phyloP scores from a whole-genome alignment of 2,329 filamentous ascomycete species.

The Penicillium griseofulvum region DNA sequence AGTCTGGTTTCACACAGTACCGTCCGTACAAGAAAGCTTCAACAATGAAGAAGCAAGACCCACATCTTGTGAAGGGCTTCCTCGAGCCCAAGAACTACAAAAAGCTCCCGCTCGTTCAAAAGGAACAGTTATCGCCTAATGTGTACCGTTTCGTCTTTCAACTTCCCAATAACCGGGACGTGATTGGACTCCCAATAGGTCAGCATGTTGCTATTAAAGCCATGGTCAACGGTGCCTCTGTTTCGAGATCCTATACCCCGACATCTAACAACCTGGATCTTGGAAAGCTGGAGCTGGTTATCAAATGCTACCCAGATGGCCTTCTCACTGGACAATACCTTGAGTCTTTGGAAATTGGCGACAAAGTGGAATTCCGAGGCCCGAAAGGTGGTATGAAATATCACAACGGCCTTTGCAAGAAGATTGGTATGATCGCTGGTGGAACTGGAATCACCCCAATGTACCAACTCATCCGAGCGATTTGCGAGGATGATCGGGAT shows the following conservation, averaged over 20 bases:
- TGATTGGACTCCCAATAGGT: constrained; percentile 57
- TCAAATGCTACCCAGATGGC: constrained; percentile 39
- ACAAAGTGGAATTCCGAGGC: constrained; percentile 33
- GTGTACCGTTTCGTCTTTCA: constrained; percentile 49
- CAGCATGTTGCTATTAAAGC: constrained; percentile 57
- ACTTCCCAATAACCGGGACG: constrained; percentile 45
- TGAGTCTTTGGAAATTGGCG: constrained; percentile 23
- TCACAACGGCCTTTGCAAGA: constrained; percentile 28
- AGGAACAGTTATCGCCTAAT: constrained; percentile 23
- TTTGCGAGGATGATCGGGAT: constrained; percentile 58
- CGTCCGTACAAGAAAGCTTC: constrained; percentile 43
- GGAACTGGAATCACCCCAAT: constrained; percentile 50
- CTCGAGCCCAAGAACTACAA: constrained; percentile 52
- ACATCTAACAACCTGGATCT: constrained; percentile 37
- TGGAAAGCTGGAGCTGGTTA: constrained; percentile 35
- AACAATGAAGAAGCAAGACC: constrained; percentile 38
- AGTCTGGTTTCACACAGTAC: constrained; percentile 30
- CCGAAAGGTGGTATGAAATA: constrained; percentile 39
- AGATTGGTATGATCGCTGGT: constrained; percentile 40
- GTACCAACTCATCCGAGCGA: constrained; percentile 61
- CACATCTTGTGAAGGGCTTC: constrained; percentile 47
- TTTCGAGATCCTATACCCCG: constrained; percentile 56
- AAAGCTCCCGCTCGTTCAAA: constrained; percentile 44
- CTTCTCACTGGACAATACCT: constrained; percentile 25
- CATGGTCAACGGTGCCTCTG: constrained; percentile 45